phyloP scores from a whole-genome alignment of 1,284 basidiomycete species.

The Anthracocystis walkeri region DNA sequence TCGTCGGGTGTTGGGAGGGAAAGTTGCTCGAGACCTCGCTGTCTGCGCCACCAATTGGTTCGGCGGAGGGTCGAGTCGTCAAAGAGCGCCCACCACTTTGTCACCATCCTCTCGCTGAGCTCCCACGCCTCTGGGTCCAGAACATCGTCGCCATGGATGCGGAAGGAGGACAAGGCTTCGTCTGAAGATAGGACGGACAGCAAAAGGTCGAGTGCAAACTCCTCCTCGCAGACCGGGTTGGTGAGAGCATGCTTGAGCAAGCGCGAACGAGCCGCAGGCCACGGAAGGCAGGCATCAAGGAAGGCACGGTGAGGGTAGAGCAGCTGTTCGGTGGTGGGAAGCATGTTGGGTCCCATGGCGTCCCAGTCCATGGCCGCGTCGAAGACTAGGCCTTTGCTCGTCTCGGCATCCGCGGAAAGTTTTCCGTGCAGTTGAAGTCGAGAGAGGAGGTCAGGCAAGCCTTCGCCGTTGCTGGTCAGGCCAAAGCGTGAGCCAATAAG shows the following conservation, averaged over 20 bases:
- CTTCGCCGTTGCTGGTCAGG: background rate
- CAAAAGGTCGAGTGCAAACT: conserved; percentile 41
- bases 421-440: conserved; percentile 29
- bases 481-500: conserved; percentile 20
- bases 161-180: conserved; percentile 30
- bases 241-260: conserved; percentile 39
- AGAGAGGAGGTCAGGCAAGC: conserved; percentile 15
- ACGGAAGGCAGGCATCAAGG: conserved; percentile 46
- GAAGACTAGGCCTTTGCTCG: conserved; percentile 35
- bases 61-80: conserved; percentile 41
- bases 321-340: conserved; percentile 37
- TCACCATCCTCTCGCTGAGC: conserved; percentile 32
- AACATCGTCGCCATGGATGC: conserved; percentile 49
- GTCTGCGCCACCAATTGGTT: conserved; percentile 56
- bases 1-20: conserved; percentile 1
- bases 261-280: conserved; percentile 48
- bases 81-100: conserved; percentile 55
- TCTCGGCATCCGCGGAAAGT: background rate
- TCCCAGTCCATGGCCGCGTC: conserved; percentile 37
- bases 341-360: conserved; percentile 31
- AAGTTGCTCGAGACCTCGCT: conserved; percentile 33
- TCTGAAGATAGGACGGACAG: conserved; percentile 30
- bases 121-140: conserved; percentile 54
- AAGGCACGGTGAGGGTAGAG: conserved; percentile 48
- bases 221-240: conserved; percentile 40